Conservation (phyloP, 228 moss, liverwort and hornwort genomes). For the Sphagnum magellanicum region DNA sequence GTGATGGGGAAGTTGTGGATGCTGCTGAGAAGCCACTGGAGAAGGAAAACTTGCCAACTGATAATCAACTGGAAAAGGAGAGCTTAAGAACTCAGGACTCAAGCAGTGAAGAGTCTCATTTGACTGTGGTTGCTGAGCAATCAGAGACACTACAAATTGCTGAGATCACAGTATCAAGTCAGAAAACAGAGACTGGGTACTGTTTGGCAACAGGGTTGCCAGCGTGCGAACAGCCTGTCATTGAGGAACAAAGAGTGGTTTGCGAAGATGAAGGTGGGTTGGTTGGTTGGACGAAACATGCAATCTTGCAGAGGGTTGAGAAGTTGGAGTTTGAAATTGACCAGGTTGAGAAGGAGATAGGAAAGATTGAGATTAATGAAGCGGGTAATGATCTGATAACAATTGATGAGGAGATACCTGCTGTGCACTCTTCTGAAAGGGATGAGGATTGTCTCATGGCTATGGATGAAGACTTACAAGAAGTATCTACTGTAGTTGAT, state of each 20-base stretch:
- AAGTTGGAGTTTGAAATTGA: slow-evolving; percentile 70
- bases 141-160: slow-evolving; percentile 10
- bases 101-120: slow-evolving; percentile 11
- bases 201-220: slow-evolving; percentile 7
- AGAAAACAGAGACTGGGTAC: slow-evolving; percentile 17
- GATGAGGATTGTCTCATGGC: slow-evolving; percentile 13
- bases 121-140: slow-evolving; percentile 25
- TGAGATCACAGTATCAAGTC: slow-evolving; percentile 7
- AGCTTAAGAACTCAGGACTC: not conserved
- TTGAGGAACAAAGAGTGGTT: slow-evolving; percentile 14
- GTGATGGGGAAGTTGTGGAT: slow-evolving; percentile 12
- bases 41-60: not conserved
- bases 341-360: slow-evolving; percentile 53
- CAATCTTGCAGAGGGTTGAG: slow-evolving; percentile 47
- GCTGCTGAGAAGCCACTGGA: slow-evolving; percentile 11
- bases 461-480: slow-evolving; percentile 27
- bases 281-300: slow-evolving; percentile 45
- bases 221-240: slow-evolving; percentile 1
- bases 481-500: slow-evolving; percentile 10
- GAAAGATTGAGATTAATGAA: slow-evolving; percentile 25
- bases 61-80: slow-evolving; percentile 7
- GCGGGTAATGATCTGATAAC: slow-evolving; percentile 9
- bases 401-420: slow-evolving; percentile 8
- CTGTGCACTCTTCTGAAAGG: slow-evolving; percentile 8
- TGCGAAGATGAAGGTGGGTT: slow-evolving; percentile 10